These are phyloP conservation scores for Fusarium mundagurra DNA, from an alignment of 2,329 filamentous ascomycete genomes.

Conservation along the genomic window DNA sequence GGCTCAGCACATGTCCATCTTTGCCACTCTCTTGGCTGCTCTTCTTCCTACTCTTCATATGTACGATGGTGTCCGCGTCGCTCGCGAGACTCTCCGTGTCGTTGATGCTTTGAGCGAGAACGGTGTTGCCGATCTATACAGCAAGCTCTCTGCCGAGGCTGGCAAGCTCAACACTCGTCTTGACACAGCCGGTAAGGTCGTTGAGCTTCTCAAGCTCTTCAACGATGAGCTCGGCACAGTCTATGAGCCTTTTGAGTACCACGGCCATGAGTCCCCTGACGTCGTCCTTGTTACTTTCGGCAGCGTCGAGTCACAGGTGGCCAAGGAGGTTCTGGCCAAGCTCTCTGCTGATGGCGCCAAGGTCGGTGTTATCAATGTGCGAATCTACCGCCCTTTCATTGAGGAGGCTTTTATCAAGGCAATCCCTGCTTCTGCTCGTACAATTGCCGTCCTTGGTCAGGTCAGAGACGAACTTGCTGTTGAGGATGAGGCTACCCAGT, in stretches of 20 bases:
- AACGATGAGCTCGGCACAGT: conserved; percentile 94
- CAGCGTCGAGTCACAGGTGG: conserved; percentile 87
- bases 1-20: conserved; percentile 93
- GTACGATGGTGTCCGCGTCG: conserved; percentile 86
- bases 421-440: conserved; percentile 78
- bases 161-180: conserved; percentile 74
- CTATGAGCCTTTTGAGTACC: conserved; percentile 94
- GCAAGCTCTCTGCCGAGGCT: conserved; percentile 69
- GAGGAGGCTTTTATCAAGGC: conserved; percentile 91
- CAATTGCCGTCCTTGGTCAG: conserved; percentile 88
- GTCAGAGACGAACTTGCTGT: conserved; percentile 79
- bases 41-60: conserved; percentile 86
- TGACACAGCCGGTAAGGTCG: conserved; percentile 76
- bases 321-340: conserved; percentile 80
- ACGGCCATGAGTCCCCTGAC: conserved; percentile 81
- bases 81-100: conserved; percentile 82
- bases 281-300: conserved; percentile 92
- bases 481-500: conserved; percentile 79
- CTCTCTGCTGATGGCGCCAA: conserved; percentile 78
- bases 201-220: conserved; percentile 76
- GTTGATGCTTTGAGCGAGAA: conserved; percentile 82
- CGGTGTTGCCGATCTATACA: conserved; percentile 75
- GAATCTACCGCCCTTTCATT: conserved; percentile 93
- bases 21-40: conserved; percentile 82
- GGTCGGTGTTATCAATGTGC: conserved; percentile 89